Percentiles rank a stretch among this genome's conserved stretches.
phyloP scores from a whole-genome alignment of 1,139 yeast species.

The Candida sp. region DNA sequence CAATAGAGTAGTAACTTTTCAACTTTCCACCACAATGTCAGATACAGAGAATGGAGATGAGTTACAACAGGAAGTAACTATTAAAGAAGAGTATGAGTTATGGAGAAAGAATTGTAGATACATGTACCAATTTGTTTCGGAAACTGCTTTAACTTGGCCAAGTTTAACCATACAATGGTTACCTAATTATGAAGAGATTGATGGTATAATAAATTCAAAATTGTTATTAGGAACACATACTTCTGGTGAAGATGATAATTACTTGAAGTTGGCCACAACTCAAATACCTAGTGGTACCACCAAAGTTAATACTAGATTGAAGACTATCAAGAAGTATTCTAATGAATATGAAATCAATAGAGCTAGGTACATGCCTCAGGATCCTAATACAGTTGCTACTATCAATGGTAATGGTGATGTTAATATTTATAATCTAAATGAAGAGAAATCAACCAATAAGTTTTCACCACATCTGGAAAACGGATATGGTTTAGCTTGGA shows the following conservation, averaged over 20 bases:
- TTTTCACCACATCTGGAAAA: slow-evolving; percentile 58
- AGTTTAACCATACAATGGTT: slow-evolving; percentile 77
- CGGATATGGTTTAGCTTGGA: slow-evolving; percentile 77
- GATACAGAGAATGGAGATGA: slow-evolving; percentile 12
- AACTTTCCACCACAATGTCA: not conserved
- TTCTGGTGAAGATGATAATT: slow-evolving; percentile 74
- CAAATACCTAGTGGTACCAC: slow-evolving; percentile 47
- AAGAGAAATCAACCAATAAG: slow-evolving; percentile 22
- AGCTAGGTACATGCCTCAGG: slow-evolving; percentile 80
- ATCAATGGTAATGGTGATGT: slow-evolving; percentile 76
- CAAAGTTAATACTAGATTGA: slow-evolving; percentile 48
- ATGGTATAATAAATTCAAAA: slow-evolving; percentile 38
- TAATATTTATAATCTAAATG: slow-evolving; percentile 53
- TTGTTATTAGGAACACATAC: slow-evolving; percentile 86
- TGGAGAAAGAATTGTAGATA: slow-evolving; percentile 80
- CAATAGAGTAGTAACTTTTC: not conserved
- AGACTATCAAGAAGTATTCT: slow-evolving; percentile 54
- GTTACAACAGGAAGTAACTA: slow-evolving; percentile 34
- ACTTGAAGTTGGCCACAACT: slow-evolving; percentile 70
- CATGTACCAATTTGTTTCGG: slow-evolving; percentile 79
- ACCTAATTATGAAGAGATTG: slow-evolving; percentile 39
- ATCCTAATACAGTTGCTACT: slow-evolving; percentile 66
- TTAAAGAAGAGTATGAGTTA: slow-evolving; percentile 67
- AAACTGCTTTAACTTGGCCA: slow-evolving; percentile 80
- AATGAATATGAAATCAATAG: slow-evolving; percentile 67